A percentile compares a stretch with the other conserved stretches of the same genome.
These are phyloP conservation scores for Arthrobotrys iridis DNA, from an alignment of 2,329 filamentous ascomycete genomes.

Conservation along the genomic window DNA sequence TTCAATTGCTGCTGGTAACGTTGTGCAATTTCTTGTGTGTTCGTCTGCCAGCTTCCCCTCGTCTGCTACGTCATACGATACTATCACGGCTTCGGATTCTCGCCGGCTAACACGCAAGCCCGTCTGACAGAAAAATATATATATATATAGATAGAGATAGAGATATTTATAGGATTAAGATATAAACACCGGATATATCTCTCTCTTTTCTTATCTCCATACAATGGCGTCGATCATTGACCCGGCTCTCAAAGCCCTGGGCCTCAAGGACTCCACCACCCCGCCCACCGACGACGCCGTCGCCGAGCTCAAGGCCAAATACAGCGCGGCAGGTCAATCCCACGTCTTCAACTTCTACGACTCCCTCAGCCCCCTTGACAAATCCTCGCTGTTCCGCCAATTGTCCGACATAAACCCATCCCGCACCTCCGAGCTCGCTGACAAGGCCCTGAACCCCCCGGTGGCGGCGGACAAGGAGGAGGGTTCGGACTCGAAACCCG, in stretches of 20 bases:
- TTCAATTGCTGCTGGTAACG: background rate
- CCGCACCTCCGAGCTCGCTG: conserved; percentile 73
- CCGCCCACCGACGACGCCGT: conserved; percentile 61
- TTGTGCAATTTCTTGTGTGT: no score
- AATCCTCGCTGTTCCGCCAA: conserved; percentile 82
- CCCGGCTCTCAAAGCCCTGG: conserved; percentile 30
- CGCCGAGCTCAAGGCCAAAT: conserved; percentile 73
- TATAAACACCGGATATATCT: no score
- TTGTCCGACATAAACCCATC: conserved; percentile 82
- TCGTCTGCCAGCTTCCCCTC: no score
- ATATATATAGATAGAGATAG: no score
- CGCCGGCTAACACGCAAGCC: no score
- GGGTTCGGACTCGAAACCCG: conserved; percentile 61
- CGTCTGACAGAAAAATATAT: no score
- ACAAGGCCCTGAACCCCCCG: conserved; percentile 83
- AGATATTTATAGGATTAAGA: no score
- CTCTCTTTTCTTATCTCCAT: background rate
- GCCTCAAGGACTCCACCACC: conserved; percentile 24
- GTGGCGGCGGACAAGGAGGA: no score
- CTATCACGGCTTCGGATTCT: background rate
- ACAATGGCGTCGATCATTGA: conserved; percentile 71
- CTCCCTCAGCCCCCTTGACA: conserved; percentile 75
- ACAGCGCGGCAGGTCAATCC: conserved; percentile 77
- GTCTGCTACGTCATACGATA: background rate
- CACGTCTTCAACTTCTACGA: conserved; percentile 92